Base-by-base conservation (phyloP, 1,139 yeast species). In the Yamadazyma kanchanaburiensis region DNA sequence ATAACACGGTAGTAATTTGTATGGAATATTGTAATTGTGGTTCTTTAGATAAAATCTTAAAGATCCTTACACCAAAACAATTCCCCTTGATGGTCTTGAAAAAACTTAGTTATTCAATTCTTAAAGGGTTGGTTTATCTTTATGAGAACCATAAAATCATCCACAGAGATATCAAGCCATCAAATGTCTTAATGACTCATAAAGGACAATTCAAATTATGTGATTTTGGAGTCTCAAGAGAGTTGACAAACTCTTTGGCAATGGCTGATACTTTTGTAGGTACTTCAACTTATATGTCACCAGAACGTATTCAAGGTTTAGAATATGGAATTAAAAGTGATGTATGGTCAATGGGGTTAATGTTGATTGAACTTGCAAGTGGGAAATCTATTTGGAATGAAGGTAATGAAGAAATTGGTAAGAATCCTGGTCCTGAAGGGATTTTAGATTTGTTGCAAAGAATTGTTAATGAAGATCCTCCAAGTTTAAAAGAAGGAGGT, bases 21-120 rank as follows among this genome's bases (percentile, higher is more conserved):
- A 87, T 89, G 95, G 97, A 91, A 55, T 89, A 86, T 55, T 85
- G 91, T 76, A 95, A 91, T 57, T 85, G 96, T 56, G 94, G 96
- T 0, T 87, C 96, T 0, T 65, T 91, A 30, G 97, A 89, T 54
- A 78, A 85, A 40, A 82, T 89, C 18, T 60, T 80, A 39, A 84
- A 68, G 46, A 72, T 81, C 26, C 60, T 40, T 32, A 47, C 40
- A n/a, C 46, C 55, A 13, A 46, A 43, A 18, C 63, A 55, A 30
- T 67, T 68, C 39, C 86, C 88, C 3, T 80, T 81, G 38, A 64
- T 65, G 28, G 80, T 86, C 32, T 64, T 89, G 24, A 80, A 84
- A 32, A 84, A 83, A 48, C 76, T 89, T 22, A 76, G 94, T 10
- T 80, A 63, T 42, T 78, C 88, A 6, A 89, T 91, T 2, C 65